These are phyloP conservation scores for Tricholoma bakamatsutake DNA, from an alignment of 768 basidiomycete genomes.

Conservation along the genomic window DNA sequence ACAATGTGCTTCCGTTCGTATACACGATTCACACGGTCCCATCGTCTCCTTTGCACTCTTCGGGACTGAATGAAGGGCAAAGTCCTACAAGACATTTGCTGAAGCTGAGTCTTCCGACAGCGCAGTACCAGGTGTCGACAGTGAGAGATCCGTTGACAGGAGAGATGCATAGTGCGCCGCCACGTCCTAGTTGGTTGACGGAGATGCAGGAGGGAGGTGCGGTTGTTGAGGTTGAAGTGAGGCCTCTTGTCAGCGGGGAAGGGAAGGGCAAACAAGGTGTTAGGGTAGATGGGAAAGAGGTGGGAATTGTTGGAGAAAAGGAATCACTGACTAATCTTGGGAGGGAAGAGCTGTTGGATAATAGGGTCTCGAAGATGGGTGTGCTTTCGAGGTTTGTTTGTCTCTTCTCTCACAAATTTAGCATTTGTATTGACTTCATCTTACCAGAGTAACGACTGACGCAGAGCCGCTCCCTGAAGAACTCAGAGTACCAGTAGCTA, in stretches of 20 bases:
- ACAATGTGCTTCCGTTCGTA: conserved; percentile 42
- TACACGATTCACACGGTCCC: conserved; percentile 72
- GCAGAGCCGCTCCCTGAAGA: conserved; percentile 54
- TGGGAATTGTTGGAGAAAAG: conserved; percentile 67
- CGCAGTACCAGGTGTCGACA: conserved; percentile 70
- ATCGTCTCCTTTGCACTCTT: conserved; percentile 75
- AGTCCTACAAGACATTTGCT: conserved; percentile 71
- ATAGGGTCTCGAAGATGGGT: conserved; percentile 58
- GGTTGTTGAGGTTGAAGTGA: conserved; percentile 51
- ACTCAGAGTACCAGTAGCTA: conserved; percentile 52
- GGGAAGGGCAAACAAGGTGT: conserved; percentile 29
- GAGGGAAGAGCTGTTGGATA: conserved; percentile 72
- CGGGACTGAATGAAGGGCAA: conserved; percentile 40
- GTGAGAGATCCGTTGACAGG: conserved; percentile 80
- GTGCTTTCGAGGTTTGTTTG: conserved; percentile 59
- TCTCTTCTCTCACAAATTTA: conserved; percentile 1
- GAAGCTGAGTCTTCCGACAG: conserved; percentile 74
- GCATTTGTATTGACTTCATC: conserved; percentile 7
- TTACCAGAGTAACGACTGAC: conserved; percentile 47
- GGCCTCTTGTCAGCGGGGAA: conserved; percentile 31
- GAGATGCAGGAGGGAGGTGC: conserved; percentile 49
- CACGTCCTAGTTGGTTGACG: conserved; percentile 68
- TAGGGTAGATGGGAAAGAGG: conserved; percentile 41
- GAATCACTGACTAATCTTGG: conserved; percentile 67
- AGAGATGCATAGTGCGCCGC: conserved; percentile 50